Percentiles rank a stretch among this genome's conserved stretches.
Evolutionary conservation across 129 eudicot species (phyloP).

Genomic region (Helianthus tuberosus): DNA sequence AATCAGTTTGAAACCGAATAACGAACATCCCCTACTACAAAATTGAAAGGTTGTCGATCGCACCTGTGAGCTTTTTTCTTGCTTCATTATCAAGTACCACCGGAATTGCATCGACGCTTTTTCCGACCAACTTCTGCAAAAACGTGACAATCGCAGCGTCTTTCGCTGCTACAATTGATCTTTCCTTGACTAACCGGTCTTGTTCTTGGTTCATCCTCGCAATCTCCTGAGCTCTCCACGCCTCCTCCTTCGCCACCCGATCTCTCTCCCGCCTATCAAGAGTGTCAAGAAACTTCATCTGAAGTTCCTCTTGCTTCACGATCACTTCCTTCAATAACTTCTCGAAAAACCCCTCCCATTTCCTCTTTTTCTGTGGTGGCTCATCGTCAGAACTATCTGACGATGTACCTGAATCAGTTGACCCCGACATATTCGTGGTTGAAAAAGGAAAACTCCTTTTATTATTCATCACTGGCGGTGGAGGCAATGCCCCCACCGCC

Average conservation of each 20-base stretch:
- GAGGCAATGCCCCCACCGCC: slow-evolving; percentile 29
- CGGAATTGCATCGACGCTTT: not conserved
- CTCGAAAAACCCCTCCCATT: slow-evolving; percentile 50
- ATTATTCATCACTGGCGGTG: slow-evolving; percentile 24
- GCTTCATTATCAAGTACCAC: not conserved
- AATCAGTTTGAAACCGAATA: too few relatives aligned
- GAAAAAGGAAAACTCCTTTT: slow-evolving; percentile 36
- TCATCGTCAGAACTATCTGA: slow-evolving; percentile 35
- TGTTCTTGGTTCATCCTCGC: slow-evolving; percentile 46
- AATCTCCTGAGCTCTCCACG: slow-evolving; percentile 58
- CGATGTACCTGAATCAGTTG: slow-evolving; percentile 28
- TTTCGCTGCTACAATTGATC: slow-evolving; percentile 38
- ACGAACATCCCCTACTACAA: too few relatives aligned
- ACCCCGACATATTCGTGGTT: slow-evolving; percentile 21
- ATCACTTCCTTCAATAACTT: slow-evolving; percentile 46
- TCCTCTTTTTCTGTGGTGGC: slow-evolving; percentile 29
- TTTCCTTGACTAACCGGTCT: slow-evolving; percentile 42
- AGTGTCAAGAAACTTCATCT: slow-evolving; percentile 47
- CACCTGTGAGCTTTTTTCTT: slow-evolving; percentile 21
- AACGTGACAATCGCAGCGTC: slow-evolving; percentile 45
- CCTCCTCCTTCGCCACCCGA: slow-evolving; percentile 49
- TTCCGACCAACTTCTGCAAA: slow-evolving; percentile 46
- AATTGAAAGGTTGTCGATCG: not conserved
- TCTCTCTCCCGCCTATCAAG: slow-evolving; percentile 54
- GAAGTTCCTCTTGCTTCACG: slow-evolving; percentile 47